These are phyloP conservation scores for Simplicillium sp. DNA, from an alignment of 2,329 filamentous ascomycete genomes.

Conservation along the genomic window DNA sequence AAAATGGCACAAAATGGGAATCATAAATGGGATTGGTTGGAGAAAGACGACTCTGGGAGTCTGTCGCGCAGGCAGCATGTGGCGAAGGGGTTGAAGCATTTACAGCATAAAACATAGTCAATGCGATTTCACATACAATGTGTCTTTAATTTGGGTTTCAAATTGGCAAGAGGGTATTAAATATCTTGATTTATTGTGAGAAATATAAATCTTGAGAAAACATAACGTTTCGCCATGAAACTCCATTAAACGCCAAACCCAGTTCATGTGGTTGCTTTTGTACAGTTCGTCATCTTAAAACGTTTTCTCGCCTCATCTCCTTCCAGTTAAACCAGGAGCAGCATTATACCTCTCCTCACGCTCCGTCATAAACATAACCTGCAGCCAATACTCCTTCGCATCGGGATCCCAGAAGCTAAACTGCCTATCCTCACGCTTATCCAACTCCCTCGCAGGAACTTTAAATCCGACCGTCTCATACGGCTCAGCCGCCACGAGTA, in stretches of 20 bases:
- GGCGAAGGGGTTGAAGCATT: too few relatives aligned
- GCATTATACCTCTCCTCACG: slow-evolving; percentile 79
- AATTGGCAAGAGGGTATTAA: too few relatives aligned
- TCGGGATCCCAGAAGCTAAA: slow-evolving; percentile 96
- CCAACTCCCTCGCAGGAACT: slow-evolving; percentile 85
- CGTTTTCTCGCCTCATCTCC: slow-evolving; percentile 30
- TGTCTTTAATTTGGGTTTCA: background rate
- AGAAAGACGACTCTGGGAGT: too few relatives aligned
- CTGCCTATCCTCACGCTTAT: slow-evolving; percentile 77
- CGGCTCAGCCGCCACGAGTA: slow-evolving; percentile 89
- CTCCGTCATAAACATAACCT: slow-evolving; percentile 97
- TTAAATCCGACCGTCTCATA: slow-evolving; percentile 98
- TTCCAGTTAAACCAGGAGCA: slow-evolving; percentile 48
- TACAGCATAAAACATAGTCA: background rate
- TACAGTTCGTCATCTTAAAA: too few relatives aligned
- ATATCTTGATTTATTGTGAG: too few relatives aligned
- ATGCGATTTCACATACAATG: background rate
- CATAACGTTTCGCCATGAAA: too few relatives aligned
- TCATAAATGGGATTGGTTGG: too few relatives aligned
- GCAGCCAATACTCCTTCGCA: slow-evolving; percentile 93
- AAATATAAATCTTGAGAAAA: too few relatives aligned
- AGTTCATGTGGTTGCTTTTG: background rate
- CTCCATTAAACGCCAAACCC: slow-evolving; percentile 1
- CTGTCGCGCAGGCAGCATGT: too few relatives aligned
- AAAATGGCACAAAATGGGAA: too few relatives aligned